Evolutionary conservation across 306 rosid genomes (phyloP), one percentile per base, ranked within the genome.

Genomic region (Casuarina cunninghamiana): DNA sequence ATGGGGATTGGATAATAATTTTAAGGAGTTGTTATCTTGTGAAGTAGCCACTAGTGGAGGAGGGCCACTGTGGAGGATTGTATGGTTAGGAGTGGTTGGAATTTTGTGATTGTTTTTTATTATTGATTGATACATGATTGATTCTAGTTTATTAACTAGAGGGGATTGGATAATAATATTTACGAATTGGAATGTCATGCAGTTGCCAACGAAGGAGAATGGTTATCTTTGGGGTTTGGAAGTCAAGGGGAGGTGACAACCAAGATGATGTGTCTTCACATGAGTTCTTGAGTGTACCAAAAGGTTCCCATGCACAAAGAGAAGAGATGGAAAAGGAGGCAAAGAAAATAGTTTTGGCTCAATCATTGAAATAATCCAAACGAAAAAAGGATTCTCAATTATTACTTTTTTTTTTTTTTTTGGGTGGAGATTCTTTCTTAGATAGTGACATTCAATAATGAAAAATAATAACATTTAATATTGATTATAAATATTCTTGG

Each of bases 221-320:
- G 42, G 49, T 17, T n/a, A 7, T 39, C 42, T 3, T 2, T 8
- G 35, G 48, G 26, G 11, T 2, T 16, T 42, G 71, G 42, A 78
- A 75, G 83, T 50, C 51, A 76, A 72, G 60, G 53, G 71, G 53
- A 49, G 55, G 72, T 85, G 78, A 17, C 74, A 75, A 78, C 55
- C 48, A 75, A 61, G 17, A 73, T 79, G 82, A 83, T 55, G 70
- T 73, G 45, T 78, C 42, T 82, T 9, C 51, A 73, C 76, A 37
- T 41, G 35, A 75, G 76, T 76, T 62, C 19, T 41, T 5, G 35
- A 37, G 75, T 49, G 42, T 21, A 61, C 57, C 45, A 53, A 44
- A n/a, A 10, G 70, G 41, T 74, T 80, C 32, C 32, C 75, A 70
- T 65, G 75, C 46, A 7, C 39, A 15, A 62, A 60, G 5, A 10